Percentiles rank a stretch among this genome's conserved stretches.
Conservation (phyloP, 768 basidiomycete species). For the Xanthoconium stramineum region DNA sequence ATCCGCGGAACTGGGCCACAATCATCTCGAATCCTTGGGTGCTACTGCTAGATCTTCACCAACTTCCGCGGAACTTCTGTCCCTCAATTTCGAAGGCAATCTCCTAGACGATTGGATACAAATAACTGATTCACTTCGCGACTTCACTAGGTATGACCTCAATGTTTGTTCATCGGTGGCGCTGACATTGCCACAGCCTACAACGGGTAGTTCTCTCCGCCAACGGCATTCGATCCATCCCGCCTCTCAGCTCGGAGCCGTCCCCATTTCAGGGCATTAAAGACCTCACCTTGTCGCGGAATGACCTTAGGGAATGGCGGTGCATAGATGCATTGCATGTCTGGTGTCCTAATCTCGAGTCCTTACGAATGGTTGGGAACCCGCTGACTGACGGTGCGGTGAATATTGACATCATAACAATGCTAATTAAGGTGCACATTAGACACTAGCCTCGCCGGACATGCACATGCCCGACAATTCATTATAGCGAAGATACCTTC, state of each 20-base stretch:
- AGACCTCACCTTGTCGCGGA: constrained; percentile 63
- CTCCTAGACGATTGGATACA: constrained; percentile 53
- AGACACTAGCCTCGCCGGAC: constrained; percentile 38
- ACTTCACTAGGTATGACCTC: constrained; percentile 43
- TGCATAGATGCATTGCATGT: constrained; percentile 59
- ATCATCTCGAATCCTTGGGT: constrained; percentile 43
- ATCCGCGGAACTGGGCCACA: constrained; percentile 69
- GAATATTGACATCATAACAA: neutral
- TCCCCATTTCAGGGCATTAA: constrained; percentile 40
- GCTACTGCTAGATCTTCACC: constrained; percentile 7
- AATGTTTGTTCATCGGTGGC: neutral
- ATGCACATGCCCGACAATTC: constrained; percentile 53
- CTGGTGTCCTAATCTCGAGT: constrained; percentile 70
- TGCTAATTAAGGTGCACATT: constrained; percentile 1
- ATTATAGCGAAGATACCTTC: constrained; percentile 66
- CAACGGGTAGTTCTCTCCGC: constrained; percentile 62
- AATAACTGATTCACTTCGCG: constrained; percentile 41
- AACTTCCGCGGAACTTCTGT: constrained; percentile 35
- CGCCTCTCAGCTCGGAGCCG: constrained; percentile 18
- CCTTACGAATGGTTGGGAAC: constrained; percentile 60
- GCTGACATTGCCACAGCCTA: constrained; percentile 39
- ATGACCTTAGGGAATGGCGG: constrained; percentile 55
- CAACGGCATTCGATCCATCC: constrained; percentile 55
- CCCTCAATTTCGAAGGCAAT: constrained; percentile 74
- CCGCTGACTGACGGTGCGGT: constrained; percentile 57